Percentiles rank a stretch among this genome's conserved stretches.
phyloP scores from a whole-genome alignment of 306 rosid genomes.

The Gleditsia sinensis region DNA sequence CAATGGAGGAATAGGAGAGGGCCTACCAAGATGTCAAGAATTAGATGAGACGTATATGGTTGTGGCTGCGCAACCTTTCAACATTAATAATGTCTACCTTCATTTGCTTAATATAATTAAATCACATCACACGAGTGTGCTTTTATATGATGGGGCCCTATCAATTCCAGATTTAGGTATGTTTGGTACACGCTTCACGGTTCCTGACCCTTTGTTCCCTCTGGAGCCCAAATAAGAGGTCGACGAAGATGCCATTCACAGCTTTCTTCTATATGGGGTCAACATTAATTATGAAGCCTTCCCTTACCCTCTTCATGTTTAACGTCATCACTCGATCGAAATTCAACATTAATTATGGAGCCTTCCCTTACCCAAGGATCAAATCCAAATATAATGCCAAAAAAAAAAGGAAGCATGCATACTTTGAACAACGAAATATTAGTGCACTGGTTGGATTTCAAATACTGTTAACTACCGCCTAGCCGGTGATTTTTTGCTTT shows the following conservation, averaged over 20 bases:
- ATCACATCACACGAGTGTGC: conserved; percentile 8
- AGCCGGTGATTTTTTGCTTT: too few species aligned
- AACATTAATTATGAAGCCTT: background rate
- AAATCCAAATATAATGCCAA: too few species aligned
- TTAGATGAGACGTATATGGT: background rate
- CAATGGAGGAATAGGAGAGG: background rate
- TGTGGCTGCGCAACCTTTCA: background rate
- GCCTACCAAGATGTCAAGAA: background rate
- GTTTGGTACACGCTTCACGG: background rate
- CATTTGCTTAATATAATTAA: background rate
- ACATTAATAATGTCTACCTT: background rate
- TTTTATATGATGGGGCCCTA: too few species aligned
- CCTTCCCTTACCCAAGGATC: too few species aligned
- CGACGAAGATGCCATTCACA: background rate
- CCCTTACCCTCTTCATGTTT: background rate
- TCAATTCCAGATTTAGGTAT: too few species aligned
- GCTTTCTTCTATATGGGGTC: too few species aligned
- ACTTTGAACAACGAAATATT: too few species aligned
- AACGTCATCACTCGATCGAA: background rate
- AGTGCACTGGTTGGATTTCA: too few species aligned
- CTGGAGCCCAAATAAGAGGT: background rate
- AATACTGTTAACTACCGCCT: too few species aligned
- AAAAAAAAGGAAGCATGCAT: too few species aligned
- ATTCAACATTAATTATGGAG: background rate
- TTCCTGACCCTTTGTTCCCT: too few species aligned